Evolutionary conservation across 2,329 filamentous ascomycete genomes (phyloP).

Genomic region (Pseudogymnoascus sp.): DNA sequence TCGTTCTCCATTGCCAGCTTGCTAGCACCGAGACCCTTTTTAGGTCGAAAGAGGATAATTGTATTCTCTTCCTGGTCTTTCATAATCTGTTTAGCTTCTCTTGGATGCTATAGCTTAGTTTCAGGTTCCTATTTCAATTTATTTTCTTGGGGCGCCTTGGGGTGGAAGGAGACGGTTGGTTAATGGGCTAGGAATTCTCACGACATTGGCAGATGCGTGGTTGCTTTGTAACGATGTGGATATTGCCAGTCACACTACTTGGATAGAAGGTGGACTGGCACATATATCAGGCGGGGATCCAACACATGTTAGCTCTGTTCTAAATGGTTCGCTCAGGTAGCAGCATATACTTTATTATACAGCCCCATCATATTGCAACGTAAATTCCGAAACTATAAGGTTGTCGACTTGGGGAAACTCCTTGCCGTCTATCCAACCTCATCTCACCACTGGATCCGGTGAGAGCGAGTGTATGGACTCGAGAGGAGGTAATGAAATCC

Average conservation of each 20-base stretch:
- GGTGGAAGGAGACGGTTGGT: background rate
- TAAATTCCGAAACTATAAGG: background rate
- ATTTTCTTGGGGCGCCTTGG: background rate
- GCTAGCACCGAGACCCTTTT: background rate
- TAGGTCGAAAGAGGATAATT: background rate
- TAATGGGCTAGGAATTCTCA: background rate
- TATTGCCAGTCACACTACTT: background rate
- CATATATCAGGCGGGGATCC: background rate
- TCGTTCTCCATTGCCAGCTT: background rate
- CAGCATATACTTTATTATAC: background rate
- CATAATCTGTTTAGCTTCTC: background rate
- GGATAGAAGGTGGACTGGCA: background rate
- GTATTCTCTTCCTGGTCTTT: background rate
- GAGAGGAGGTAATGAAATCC: background rate
- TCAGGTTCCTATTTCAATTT: background rate
- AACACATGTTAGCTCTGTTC: background rate
- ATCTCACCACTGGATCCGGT: too few species aligned
- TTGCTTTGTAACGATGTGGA: background rate
- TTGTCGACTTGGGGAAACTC: background rate
- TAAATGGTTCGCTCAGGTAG: conserved; percentile 1
- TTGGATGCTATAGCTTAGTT: background rate
- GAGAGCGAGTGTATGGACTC: background rate
- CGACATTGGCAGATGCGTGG: background rate
- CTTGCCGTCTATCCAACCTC: background rate
- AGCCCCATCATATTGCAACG: background rate